Evolutionary conservation across 352 stramenopile genomes (phyloP), one percentile per base, ranked within the genome.

Genomic region (Lagenidium sp.): DNA sequence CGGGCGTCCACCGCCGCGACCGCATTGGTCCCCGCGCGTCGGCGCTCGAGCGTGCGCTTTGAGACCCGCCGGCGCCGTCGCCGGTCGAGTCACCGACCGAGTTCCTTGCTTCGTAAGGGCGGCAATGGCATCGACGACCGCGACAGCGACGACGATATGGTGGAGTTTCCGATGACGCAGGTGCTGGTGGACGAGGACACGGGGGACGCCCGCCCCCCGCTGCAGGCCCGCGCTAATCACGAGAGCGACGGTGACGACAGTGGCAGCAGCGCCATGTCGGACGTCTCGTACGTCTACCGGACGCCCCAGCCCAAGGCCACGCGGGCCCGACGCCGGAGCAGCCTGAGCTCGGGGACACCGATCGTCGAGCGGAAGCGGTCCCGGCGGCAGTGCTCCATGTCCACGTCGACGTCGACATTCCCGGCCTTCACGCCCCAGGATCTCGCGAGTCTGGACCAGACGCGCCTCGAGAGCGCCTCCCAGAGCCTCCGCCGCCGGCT

Each of bases 241-340:
- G 34, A 39, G 16, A 18, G 20, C 8, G 28, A 32, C 6, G 44
- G 53, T 21, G 53, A 57, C 10, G 34, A 63, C 13, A 38, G 60
- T 23, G 57, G 63, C 36, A 30, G 40, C 21, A 68, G 71, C 29
- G 54, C 57, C 10, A 35, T 57, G 26, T 60, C 53, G 22, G 40
- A 66, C 31, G 54, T 44, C 15, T 90, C 77, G 21, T 90, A 87
- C 39, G 69, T 85, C 20, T 90, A 87, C 55, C 58, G 44, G 21
- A 90, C 77, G 0, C 74, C 77, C 2, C 42, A 58, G 41, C 41
- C 50, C 41, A 41, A 44, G 47, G 23, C 6, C 16, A 36, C 16
- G 20, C 29, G 23, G 43, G 23, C 23, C 6, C 15, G 32, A 19
- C 32, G 50, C 12, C 44, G 60, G 39, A 40, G 50, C 50, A 58